Evolutionary conservation across 2,329 filamentous ascomycete genomes (phyloP).

Genomic region (Fusarium longipes): DNA sequence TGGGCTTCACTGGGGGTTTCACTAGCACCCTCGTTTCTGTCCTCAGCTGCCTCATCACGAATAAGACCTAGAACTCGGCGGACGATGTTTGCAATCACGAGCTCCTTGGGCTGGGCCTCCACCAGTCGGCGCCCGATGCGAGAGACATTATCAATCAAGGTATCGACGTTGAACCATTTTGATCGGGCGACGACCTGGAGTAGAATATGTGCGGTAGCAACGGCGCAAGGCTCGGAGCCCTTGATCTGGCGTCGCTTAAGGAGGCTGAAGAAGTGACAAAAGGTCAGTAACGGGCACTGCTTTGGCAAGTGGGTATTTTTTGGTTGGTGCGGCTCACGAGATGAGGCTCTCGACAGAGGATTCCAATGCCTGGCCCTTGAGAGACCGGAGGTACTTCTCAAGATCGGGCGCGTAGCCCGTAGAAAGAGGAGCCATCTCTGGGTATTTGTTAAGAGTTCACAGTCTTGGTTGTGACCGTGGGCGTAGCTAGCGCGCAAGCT

Average conservation of each 20-base stretch:
- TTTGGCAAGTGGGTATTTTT: background rate
- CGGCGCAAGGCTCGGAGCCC: slow-evolving; percentile 87
- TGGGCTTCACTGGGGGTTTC: slow-evolving; percentile 67
- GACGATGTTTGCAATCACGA: slow-evolving; percentile 94
- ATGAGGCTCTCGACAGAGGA: slow-evolving; percentile 85
- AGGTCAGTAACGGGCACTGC: slow-evolving; percentile 18
- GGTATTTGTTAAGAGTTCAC: slow-evolving; percentile 17
- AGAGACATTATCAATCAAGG: slow-evolving; percentile 83
- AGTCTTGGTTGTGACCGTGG: slow-evolving; percentile 8
- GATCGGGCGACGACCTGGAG: slow-evolving; percentile 86
- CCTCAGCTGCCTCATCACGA: slow-evolving; percentile 88
- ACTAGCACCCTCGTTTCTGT: slow-evolving; percentile 72
- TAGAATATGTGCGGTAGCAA: slow-evolving; percentile 90
- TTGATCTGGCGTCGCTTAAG: slow-evolving; percentile 92
- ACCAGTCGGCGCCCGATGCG: slow-evolving; percentile 81
- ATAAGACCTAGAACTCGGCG: slow-evolving; percentile 90
- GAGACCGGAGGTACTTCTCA: slow-evolving; percentile 79
- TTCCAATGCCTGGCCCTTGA: slow-evolving; percentile 81
- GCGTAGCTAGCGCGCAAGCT: slow-evolving; percentile 34
- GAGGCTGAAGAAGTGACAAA: slow-evolving; percentile 64
- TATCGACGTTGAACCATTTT: slow-evolving; percentile 79
- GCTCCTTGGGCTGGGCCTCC: slow-evolving; percentile 87
- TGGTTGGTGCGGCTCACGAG: slow-evolving; percentile 66
- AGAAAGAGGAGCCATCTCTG: slow-evolving; percentile 52
- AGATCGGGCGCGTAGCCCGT: slow-evolving; percentile 73